Base-by-base conservation (phyloP, 345 rosid genomes). In the Eutrema heterophyllum region DNA sequence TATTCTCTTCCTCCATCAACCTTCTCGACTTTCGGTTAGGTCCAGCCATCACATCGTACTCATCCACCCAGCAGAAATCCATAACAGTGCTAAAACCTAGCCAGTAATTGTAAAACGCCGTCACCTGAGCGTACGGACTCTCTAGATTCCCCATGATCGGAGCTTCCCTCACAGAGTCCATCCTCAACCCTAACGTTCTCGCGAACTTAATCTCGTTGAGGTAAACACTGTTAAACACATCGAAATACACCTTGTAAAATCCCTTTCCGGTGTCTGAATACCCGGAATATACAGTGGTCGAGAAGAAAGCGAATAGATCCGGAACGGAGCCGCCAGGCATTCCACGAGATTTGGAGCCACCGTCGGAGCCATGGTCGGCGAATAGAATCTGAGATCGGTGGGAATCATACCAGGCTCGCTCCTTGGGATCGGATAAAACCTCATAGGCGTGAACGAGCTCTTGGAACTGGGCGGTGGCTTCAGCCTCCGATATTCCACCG, bases 371-470 rank as follows among this genome's bases (percentile, higher is more conserved):
- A 65, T 79, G 81, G 51, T 86, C 87, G 77, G 97, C 86, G 88
- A 95, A 95, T 70, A 95, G 87, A 81, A 92, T 88, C 69, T 90
- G 97, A 51, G 97, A 90, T 41, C 99, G 96, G 71, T 91, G 97
- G 72, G 92, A 87, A 67, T 95, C 99, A 67, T 95, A 95, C 96
- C 93, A 89, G 24, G 97, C 82, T 21, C 99, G 93, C 71, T 92
- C 97, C 70, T 87, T 88, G 26, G 99, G 89, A 58, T 95, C 97
- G 18, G 91, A 88, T 79, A 92, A 84, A 70, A 92, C 88, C 74
- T 90, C 97, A 77, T 90, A 92, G 6, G 98, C 96, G 70, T 86
- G 88, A 46, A 80, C 79, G 18, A 95, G 97, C 81, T 92, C 97
- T 77, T 95, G 99, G 81, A 92, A 95, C 76, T 86, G 91, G 27